These are phyloP conservation scores for Pelargonium citronellum DNA, from an alignment of 441 rosid genomes.

Conservation along the genomic window DNA sequence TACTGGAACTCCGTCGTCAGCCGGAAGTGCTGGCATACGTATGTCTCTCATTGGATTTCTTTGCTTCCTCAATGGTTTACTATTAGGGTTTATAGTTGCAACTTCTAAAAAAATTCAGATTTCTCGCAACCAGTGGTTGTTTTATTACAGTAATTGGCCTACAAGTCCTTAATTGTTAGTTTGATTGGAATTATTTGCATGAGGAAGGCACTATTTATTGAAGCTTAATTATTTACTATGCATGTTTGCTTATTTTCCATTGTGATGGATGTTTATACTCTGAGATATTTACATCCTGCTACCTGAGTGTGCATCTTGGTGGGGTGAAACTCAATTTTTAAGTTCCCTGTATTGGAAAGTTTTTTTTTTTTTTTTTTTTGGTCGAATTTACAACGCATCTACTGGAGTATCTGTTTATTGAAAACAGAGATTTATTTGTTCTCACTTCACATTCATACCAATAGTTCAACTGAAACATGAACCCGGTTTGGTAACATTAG, in stretches of 20 bases:
- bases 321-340: no score
- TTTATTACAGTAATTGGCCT: not conserved
- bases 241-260: not conserved
- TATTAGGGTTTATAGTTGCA: no score
- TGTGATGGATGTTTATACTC: not conserved
- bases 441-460: not conserved
- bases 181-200: not conserved
- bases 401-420: not conserved
- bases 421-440: not conserved
- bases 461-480: not conserved
- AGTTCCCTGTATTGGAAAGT: no score
- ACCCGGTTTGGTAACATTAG: not conserved
- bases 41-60: constrained; percentile 30
- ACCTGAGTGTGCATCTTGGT: no score
- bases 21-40: constrained; percentile 97
- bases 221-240: not conserved
- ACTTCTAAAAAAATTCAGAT: not conserved
- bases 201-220: not conserved
- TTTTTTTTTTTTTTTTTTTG: not conserved
- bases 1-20: constrained; percentile 77
- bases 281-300: no score
- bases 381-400: not conserved
- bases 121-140: not conserved
- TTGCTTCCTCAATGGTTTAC: no score
- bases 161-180: not conserved